These are phyloP conservation scores for Podospora fimiseda DNA, from an alignment of 495 filamentous ascomycete species.

Conservation along the genomic window DNA sequence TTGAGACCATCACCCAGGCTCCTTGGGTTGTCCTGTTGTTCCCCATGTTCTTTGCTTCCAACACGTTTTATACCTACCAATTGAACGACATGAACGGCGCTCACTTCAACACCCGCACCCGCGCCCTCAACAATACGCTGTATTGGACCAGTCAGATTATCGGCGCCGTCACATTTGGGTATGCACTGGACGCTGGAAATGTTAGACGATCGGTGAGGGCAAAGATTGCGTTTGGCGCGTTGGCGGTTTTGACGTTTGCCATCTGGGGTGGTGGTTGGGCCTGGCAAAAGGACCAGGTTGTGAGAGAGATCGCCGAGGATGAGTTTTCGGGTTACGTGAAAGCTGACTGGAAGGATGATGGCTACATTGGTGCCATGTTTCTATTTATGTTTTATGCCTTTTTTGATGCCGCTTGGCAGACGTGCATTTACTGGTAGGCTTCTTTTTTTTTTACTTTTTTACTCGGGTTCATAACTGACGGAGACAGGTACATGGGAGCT, in stretches of 20 bases:
- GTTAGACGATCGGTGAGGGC: conserved; percentile 69
- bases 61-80: conserved; percentile 74
- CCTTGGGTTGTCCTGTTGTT: conserved; percentile 80
- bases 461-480: neutral
- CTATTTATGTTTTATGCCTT: conserved; percentile 93
- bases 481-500: conserved; percentile 77
- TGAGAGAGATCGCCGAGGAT: conserved; percentile 39
- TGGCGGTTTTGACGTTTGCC: conserved; percentile 69
- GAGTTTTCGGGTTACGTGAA: conserved; percentile 29
- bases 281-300: conserved; percentile 57
- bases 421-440: conserved; percentile 77
- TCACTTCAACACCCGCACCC: conserved; percentile 75
- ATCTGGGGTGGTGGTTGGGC: conserved; percentile 88
- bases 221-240: conserved; percentile 56
- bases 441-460: neutral
- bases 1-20: conserved; percentile 62
- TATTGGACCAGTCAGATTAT: conserved; percentile 89
- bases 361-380: conserved; percentile 77
- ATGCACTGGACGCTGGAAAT: conserved; percentile 58
- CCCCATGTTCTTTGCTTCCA: conserved; percentile 78
- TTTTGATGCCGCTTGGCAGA: conserved; percentile 83
- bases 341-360: conserved; percentile 57
- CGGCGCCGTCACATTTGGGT: conserved; percentile 72
- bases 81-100: conserved; percentile 58
- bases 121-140: conserved; percentile 73